A percentile compares a stretch with the other conserved stretches of the same genome.
phyloP scores from a whole-genome alignment of 176 grass and related monocot genomes.

The Tillandsia fasciculata region DNA sequence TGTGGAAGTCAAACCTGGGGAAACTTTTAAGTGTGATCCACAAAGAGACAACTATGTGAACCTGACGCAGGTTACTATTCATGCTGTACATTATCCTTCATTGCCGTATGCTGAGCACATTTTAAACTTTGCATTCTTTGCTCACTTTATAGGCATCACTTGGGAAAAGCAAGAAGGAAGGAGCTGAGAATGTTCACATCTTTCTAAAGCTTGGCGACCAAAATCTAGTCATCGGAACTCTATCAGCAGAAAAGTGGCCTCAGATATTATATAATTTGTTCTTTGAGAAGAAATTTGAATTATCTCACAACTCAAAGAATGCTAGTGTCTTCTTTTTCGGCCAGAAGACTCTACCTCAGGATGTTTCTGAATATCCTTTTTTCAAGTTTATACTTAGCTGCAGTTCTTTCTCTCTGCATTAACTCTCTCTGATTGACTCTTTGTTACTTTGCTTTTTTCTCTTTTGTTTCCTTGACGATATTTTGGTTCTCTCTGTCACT shows the following conservation, averaged over 20 bases:
- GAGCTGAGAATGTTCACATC: slow-evolving; percentile 2
- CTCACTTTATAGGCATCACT: slow-evolving; percentile 8
- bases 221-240: slow-evolving; percentile 9
- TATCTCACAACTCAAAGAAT: slow-evolving; percentile 17
- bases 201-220: slow-evolving; percentile 6
- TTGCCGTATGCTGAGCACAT: background rate
- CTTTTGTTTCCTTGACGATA: background rate
- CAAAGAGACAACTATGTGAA: slow-evolving; percentile 4
- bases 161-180: background rate
- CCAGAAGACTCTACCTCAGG: background rate
- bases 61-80: slow-evolving; percentile 3
- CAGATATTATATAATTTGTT: slow-evolving; percentile 12
- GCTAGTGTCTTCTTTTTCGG: slow-evolving; percentile 8
- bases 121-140: background rate
- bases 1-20: slow-evolving; percentile 17
- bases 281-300: slow-evolving; percentile 12
- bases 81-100: background rate
- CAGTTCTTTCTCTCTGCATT: background rate
- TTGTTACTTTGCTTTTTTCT: background rate
- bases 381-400: background rate
- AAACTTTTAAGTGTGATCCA: slow-evolving; percentile 10
- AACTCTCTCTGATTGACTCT: background rate
- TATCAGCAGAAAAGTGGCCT: slow-evolving; percentile 6
- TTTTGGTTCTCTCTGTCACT: background rate
- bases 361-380: background rate